Conservation (phyloP, 106 monocot species). For the Iris macrosiphon region DNA sequence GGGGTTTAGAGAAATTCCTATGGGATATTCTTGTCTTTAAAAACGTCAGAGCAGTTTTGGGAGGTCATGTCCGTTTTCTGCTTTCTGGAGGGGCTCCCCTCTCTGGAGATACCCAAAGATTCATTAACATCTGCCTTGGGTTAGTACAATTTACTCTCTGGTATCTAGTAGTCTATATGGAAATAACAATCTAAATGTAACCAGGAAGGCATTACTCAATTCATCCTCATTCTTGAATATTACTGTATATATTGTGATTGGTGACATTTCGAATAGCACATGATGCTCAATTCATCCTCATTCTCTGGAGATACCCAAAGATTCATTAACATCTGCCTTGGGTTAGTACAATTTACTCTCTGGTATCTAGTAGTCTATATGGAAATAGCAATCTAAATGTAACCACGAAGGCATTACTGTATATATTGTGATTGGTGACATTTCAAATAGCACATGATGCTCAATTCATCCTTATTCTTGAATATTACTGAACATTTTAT, state of each 20-base stretch:
- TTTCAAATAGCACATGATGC: too few relatives aligned
- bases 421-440: too few relatives aligned
- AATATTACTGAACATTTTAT: too few relatives aligned
- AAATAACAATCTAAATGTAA: too few relatives aligned
- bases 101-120: constrained; percentile 94
- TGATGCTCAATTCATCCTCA: too few relatives aligned
- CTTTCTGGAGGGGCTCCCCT: constrained; percentile 98
- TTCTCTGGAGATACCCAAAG: constrained; percentile 95
- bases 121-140: constrained; percentile 98
- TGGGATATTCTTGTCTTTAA: constrained; percentile 92
- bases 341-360: constrained; percentile 37
- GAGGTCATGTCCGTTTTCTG: constrained; percentile 78
- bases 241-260: too few relatives aligned
- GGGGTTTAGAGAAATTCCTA: constrained; percentile 85
- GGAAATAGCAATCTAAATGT: too few relatives aligned
- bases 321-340: constrained; percentile 97
- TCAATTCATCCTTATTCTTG: too few relatives aligned
- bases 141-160: constrained; percentile 16
- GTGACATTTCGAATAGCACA: too few relatives aligned
- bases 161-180: neutral
- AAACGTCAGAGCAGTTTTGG: constrained; percentile 90
- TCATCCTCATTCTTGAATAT: too few relatives aligned
- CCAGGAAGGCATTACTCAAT: too few relatives aligned
- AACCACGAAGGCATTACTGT: too few relatives aligned
- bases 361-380: neutral